Conservation (phyloP, 345 rosid species). For the Salix exigua region DNA sequence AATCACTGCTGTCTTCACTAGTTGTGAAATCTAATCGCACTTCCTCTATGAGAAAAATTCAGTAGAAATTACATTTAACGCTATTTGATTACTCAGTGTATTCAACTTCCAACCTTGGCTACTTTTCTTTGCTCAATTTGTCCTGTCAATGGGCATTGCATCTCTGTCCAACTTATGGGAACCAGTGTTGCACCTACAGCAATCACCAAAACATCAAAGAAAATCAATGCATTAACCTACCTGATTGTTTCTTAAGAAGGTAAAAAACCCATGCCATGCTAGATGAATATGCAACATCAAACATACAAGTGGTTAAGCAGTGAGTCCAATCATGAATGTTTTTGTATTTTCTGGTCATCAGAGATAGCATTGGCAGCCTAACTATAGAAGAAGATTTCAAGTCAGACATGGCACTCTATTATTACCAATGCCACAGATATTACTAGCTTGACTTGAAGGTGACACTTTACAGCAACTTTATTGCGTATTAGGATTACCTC, state of each 20-base stretch:
- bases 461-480: no score
- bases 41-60: slow-evolving; percentile 4
- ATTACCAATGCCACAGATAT: no score
- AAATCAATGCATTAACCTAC: no score
- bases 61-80: neutral
- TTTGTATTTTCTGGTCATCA: no score
- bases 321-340: no score
- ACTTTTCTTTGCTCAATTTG: slow-evolving; percentile 87
- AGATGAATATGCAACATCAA: neutral
- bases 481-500: no score
- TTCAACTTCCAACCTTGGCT: slow-evolving; percentile 66
- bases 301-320: neutral
- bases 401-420: no score
- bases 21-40: neutral
- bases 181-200: slow-evolving; percentile 76
- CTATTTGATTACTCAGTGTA: neutral
- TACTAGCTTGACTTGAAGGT: no score
- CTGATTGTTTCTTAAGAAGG: neutral
- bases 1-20: neutral
- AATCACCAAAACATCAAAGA: neutral
- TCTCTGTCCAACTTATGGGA: slow-evolving; percentile 91
- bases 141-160: slow-evolving; percentile 87
- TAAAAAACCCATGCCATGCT: neutral
- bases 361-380: no score
- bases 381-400: no score